Base-by-base conservation (phyloP, 805 yeast species). In the Kodamaea lidongshanica region DNA sequence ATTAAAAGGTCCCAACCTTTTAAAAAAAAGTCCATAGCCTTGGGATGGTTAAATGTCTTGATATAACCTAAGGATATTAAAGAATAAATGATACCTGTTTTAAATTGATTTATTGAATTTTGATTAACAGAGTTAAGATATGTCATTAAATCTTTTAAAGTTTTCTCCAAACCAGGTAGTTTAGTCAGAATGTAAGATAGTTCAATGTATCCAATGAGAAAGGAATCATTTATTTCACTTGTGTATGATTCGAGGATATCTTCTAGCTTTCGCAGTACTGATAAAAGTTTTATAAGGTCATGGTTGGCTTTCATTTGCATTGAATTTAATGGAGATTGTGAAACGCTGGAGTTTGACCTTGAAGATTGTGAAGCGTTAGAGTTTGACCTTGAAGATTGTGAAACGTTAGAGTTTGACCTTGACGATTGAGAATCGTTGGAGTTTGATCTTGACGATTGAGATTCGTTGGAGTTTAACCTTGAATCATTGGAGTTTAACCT, bases 51-150 rank as follows among this genome's bases (percentile, higher is more conserved):
- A 7, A 40, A 32, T 28, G 42, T 43, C 16, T 42, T 35, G 11
- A 56, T 41, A 30, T 55, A 53, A 4, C 77, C 77, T 24, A 70
- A 43, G 7, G 75, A 59, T 4, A 72, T 38, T 1, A 72, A 49
- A 5, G 70, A 52, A 40, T 69, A 67, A 5, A 70, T 50, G 13
- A 68, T 44, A 15, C 61, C 59, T 12, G 52, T 35, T 30, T 61
- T 64, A 35, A 67, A 65, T 30, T 58, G 45, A 30, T 51, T 59
- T 19, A 42, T 44, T 4, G 50, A 37, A 27, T 43, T 36, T 8
- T 27, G 19, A 25, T 36, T 34, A 31, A 35, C 40, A 5, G 48
- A 38, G 21, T 48, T 48, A 30, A 57, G 35, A 39, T 44, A 50
- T 16, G 33, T 36, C 10, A 50, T 33, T 16, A 56, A 34, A 29